Evolutionary conservation across 148 eudicot species (phyloP), one percentile per base, ranked within the genome.

Genomic region (Fallopia convolvulus): DNA sequence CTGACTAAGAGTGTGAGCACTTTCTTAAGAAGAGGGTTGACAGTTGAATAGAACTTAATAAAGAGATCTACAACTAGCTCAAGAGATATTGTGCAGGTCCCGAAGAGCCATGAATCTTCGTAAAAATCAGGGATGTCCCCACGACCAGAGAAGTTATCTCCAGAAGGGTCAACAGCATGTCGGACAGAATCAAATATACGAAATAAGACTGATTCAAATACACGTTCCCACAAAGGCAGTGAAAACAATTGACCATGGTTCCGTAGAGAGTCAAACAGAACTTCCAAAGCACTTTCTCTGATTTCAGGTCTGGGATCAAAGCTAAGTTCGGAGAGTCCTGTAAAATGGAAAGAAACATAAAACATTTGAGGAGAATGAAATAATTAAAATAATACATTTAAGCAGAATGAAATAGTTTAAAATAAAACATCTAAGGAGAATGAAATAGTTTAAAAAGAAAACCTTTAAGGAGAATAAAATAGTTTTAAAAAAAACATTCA

Each of bases 291-390:
- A 82, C 89, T 88, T 83, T 93, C 85, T 77, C 99, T 86, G 77
- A 96, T 96, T 82, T 96, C 98, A 55, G 98, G 90, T 85, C 98
- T 90, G 80, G 98, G 93, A 83, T 96, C 99, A 87, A 96, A 96
- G 87, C 99, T 96, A 72, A 93, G 95, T 80, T 96, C 99, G 71
- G 99, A 91, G 76, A 96, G 79, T 39, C 99, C 99, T 96, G 92
- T 30, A 66, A 47, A 81, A 74, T 17, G 39, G 5, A 65, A 65
- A 36, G 6, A 68, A 36, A 68, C 11, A 17, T 39, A 68, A 36
- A 26, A 10, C 32, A 41, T 36, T 68, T 12, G 15, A 11, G 36
- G 39, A 36, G 39, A 36, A 36, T 36, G 39, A 36, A 44, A 44
- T 44, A 8, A 10, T 48, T 12, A 48, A 13, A 48, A 11, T 48